Evolutionary conservation across 108 stramenopile species (phyloP).

Genomic region (Stephanodiscus triporus): DNA sequence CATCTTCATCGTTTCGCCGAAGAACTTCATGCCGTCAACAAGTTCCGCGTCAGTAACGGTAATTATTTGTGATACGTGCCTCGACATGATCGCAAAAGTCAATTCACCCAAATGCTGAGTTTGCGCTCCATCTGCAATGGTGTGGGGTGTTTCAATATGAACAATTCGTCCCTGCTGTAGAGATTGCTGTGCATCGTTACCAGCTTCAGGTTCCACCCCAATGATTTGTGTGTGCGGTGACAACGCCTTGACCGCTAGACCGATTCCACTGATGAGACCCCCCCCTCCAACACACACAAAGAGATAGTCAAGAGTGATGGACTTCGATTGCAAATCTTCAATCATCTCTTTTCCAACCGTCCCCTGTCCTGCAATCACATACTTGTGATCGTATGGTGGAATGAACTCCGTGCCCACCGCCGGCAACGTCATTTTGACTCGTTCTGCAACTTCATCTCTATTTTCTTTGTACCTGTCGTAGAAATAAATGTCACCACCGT

Average conservation of each 20-base stretch:
- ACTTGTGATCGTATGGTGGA: constrained; percentile 49
- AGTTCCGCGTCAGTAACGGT: constrained; percentile 68
- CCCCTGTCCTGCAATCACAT: constrained; percentile 54
- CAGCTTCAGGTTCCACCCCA: constrained; percentile 59
- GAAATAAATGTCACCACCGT: constrained; percentile 40
- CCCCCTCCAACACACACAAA: constrained; percentile 72
- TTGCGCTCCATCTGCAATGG: constrained; percentile 71
- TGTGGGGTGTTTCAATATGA: constrained; percentile 51
- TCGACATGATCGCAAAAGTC: constrained; percentile 58
- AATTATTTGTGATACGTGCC: constrained; percentile 58
- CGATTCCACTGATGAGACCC: constrained; percentile 60
- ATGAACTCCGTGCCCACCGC: constrained; percentile 33
- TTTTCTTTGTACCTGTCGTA: constrained; percentile 51
- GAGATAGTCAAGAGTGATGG: constrained; percentile 52
- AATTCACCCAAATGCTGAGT: constrained; percentile 60
- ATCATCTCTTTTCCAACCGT: constrained; percentile 42
- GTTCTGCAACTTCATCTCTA: constrained; percentile 39
- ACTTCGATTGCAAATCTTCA: constrained; percentile 40
- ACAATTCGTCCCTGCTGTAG: constrained; percentile 38
- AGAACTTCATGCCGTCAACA: constrained; percentile 47
- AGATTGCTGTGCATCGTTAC: constrained; percentile 60
- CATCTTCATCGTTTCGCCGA: constrained; percentile 54
- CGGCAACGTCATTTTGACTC: constrained; percentile 28
- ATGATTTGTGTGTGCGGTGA: constrained; percentile 59
- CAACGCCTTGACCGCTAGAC: constrained; percentile 42